Evolutionary conservation across 1,139 yeast genomes (phyloP), one percentile per base, ranked within the genome.

Genomic region (Petasospora rhodanensis): DNA sequence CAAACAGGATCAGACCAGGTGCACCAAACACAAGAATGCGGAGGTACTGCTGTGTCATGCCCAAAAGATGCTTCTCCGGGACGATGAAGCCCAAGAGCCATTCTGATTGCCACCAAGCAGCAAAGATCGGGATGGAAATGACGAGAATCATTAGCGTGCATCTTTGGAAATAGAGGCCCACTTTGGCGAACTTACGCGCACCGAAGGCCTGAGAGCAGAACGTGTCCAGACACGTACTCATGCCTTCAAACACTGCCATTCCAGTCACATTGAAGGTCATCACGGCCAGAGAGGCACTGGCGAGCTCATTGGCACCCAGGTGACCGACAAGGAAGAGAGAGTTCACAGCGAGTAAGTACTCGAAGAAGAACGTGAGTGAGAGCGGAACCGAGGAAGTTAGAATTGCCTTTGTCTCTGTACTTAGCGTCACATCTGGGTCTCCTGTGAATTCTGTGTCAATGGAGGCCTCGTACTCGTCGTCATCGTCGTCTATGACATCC

Each of bases 151-250:
- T 62, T 7, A 61, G 56, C 13, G 73, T 59, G 55, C 71, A 64
- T 32, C 66, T 51, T 36, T 64, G 68, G 41, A 64, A 62, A 38
- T 65, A 64, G 6, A 64, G 34, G 0, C 73, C 71, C 16, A 67
- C 71, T 30, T 56, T 50, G 12, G 49, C 38, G 29, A 46, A 54
- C 32, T 57, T 55, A 22, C 55, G 54, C 7, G 66, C 62, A 18
- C 73, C 73, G 46, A 51, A 71, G 1, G 79, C 76, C 45, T 72
- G 77, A 0, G 77, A 64, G 43, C 78, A 72, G 29, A 70, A 62
- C 1, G 76, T 65, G 46, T 72, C 79, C 18, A 73, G 52, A 31
- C 70, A 62, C 2, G 77, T 69, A 12, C 77, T 62, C 72, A 71
- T 69, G 1, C 78, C 78, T 40, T 71, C 76, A 40, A 67, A 69